Evolutionary conservation across 208 protist species (phyloP).

Genomic region (Crithidia mellificae): DNA sequence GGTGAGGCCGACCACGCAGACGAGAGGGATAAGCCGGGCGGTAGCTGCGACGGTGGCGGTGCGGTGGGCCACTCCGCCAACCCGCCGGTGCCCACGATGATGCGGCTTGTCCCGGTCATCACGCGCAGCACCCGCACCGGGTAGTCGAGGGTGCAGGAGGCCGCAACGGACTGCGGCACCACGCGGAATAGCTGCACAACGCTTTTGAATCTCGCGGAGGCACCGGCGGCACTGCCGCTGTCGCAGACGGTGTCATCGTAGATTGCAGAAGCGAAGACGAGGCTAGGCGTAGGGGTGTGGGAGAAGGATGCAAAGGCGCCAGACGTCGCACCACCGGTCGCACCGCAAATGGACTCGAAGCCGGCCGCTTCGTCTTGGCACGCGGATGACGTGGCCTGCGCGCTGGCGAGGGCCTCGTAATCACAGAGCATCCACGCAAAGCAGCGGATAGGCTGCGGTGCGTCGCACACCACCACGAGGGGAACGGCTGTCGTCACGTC

Average conservation of each 20-base stretch:
- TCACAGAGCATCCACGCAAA: conserved; percentile 39
- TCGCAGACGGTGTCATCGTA: neutral
- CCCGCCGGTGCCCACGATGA: conserved; percentile 27
- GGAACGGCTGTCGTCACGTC: conserved; percentile 3
- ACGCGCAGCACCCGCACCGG: conserved; percentile 16
- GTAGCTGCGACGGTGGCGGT: neutral
- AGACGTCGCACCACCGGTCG: too few relatives aligned
- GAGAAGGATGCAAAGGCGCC: neutral
- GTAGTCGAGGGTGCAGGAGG: conserved; percentile 36
- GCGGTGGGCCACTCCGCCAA: conserved; percentile 2
- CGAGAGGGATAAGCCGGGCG: too few relatives aligned
- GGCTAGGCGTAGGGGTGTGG: conserved; percentile 25
- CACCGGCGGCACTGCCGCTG: neutral
- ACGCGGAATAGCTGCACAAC: conserved; percentile 25
- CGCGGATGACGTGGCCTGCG: neutral
- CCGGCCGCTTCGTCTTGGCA: neutral
- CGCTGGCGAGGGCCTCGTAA: conserved; percentile 17
- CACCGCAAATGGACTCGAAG: too few relatives aligned
- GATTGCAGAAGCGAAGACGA: conserved; percentile 20
- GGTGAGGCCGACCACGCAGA: too few relatives aligned
- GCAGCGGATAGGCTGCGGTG: conserved; percentile 22
- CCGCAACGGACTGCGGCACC: conserved; percentile 18
- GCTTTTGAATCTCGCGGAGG: neutral
- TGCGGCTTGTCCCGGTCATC: conserved; percentile 19
- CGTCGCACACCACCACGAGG: conserved; percentile 26